Percentiles rank a stretch among this genome's conserved stretches.
phyloP scores from a whole-genome alignment of 768 basidiomycete species.

The Lactarius hengduanensis region DNA sequence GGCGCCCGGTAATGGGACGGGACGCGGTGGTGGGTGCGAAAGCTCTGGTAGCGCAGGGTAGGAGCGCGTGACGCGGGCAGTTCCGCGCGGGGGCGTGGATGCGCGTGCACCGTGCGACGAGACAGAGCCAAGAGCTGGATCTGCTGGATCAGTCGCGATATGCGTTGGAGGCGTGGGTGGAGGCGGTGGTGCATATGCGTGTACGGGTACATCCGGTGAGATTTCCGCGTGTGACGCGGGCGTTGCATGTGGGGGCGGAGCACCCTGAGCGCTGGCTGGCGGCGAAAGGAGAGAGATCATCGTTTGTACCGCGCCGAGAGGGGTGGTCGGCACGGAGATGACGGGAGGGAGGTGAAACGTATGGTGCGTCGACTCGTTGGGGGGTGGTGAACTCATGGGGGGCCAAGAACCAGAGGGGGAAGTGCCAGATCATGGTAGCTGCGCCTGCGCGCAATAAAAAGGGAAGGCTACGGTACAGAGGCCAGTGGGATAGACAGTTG shows the following conservation, averaged over 20 bases:
- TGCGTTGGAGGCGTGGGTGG: neutral
- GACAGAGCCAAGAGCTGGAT: neutral
- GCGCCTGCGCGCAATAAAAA: conserved; percentile 8
- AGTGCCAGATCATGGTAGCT: neutral
- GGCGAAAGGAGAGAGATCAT: neutral
- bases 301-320: neutral
- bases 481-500: conserved; percentile 10
- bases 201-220: neutral
- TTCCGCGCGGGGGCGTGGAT: conserved; percentile 7
- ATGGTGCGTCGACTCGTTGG: neutral
- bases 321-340: neutral
- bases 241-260: neutral
- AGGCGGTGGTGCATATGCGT: neutral
- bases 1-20: neutral
- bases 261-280: neutral
- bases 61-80: neutral
- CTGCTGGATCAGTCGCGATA: neutral
- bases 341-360: neutral
- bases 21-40: conserved; percentile 5
- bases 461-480: neutral
- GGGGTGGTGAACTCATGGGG: neutral
- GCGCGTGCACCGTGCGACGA: neutral
- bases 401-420: neutral
- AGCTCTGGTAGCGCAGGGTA: neutral
- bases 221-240: neutral